Evolutionary conservation across 2,329 filamentous ascomycete species (phyloP).

Genomic region (Alternaria consortialis): DNA sequence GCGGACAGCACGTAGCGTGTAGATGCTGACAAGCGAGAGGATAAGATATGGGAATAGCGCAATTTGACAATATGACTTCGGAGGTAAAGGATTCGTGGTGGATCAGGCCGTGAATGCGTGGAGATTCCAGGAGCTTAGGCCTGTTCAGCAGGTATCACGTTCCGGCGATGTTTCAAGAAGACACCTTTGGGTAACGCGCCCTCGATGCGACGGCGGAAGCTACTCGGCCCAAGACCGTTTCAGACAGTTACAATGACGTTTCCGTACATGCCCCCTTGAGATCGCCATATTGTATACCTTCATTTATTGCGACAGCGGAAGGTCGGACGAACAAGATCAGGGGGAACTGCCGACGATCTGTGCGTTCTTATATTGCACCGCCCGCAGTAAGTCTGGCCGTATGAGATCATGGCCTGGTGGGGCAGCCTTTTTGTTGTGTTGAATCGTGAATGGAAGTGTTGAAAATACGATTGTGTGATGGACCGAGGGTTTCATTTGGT

Average conservation of each 20-base stretch:
- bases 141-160: slow-evolving; percentile 19
- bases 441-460: neutral
- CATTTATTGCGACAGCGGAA: slow-evolving; percentile 20
- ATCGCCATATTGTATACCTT: slow-evolving; percentile 12
- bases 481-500: neutral
- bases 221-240: slow-evolving; percentile 19
- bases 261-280: slow-evolving; percentile 8
- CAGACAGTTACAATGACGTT: slow-evolving; percentile 15
- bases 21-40: neutral
- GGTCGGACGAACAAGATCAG: slow-evolving; percentile 13
- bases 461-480: neutral
- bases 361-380: slow-evolving; percentile 10
- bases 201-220: neutral
- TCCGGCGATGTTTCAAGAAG: slow-evolving; percentile 22
- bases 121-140: slow-evolving; percentile 26
- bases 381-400: neutral
- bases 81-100: neutral
- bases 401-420: neutral
- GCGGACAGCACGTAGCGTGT: slow-evolving; percentile 4
- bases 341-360: slow-evolving; percentile 23
- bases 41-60: neutral
- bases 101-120: slow-evolving; percentile 9
- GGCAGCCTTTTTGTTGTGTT: neutral
- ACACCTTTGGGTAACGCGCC: slow-evolving; percentile 6
- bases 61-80: neutral